These are phyloP conservation scores for Hyphopichia fennica DNA, from an alignment of 1,139 yeast genomes.

Conservation along the genomic window DNA sequence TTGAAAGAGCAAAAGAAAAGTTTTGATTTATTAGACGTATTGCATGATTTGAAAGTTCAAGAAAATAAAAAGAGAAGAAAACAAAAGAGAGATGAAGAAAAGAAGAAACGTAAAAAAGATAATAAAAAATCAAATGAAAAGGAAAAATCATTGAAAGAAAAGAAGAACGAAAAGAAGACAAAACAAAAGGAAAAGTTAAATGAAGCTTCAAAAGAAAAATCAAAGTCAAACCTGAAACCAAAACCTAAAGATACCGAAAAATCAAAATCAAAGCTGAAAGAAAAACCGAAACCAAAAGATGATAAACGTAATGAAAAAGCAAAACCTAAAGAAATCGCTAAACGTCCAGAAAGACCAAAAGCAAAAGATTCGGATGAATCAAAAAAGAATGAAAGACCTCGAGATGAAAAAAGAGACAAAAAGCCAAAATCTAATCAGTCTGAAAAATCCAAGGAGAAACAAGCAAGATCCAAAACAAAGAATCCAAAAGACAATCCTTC, in stretches of 20 bases:
- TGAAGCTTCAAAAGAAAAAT: neutral
- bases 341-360: too few species aligned
- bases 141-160: neutral
- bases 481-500: neutral
- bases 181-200: conserved; percentile 1
- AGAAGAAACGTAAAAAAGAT: neutral
- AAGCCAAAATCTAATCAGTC: too few species aligned
- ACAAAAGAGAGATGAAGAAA: neutral
- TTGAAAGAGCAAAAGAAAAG: neutral
- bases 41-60: neutral
- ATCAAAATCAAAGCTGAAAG: neutral
- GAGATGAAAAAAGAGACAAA: neutral
- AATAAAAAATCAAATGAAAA: conserved; percentile 2
- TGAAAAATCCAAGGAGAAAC: neutral
- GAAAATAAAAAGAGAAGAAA: conserved; percentile 3
- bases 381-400: neutral
- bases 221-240: neutral
- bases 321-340: too few species aligned
- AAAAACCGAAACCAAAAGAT: neutral
- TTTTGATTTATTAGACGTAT: neutral
- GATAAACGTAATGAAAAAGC: neutral
- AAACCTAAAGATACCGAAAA: neutral
- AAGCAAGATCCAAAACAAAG: neutral
- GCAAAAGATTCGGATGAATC: too few species aligned
- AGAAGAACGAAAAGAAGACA: neutral